phyloP scores from a whole-genome alignment of 805 yeast genomes.

The Candida chilensis region DNA sequence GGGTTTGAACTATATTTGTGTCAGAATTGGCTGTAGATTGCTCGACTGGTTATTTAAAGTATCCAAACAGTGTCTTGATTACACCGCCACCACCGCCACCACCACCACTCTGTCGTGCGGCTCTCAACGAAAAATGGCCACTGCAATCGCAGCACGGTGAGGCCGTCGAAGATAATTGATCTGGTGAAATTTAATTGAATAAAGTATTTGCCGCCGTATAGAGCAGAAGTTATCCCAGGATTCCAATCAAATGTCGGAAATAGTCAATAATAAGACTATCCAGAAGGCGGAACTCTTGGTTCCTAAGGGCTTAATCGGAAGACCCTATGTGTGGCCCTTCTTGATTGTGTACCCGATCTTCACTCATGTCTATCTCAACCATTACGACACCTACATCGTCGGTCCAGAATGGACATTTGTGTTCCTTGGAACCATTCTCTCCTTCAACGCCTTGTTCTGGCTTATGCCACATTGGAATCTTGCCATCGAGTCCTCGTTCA shows the following conservation, averaged over 20 bases:
- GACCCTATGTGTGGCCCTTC: slow-evolving; percentile 84
- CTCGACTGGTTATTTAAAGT: too few relatives aligned
- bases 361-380: slow-evolving; percentile 48
- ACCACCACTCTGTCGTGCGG: too few relatives aligned
- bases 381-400: slow-evolving; percentile 74
- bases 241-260: slow-evolving; percentile 16
- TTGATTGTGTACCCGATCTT: slow-evolving; percentile 69
- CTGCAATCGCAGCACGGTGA: neutral
- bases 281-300: slow-evolving; percentile 65
- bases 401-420: slow-evolving; percentile 97
- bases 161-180: neutral
- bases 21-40: too few relatives aligned
- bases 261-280: slow-evolving; percentile 69
- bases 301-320: slow-evolving; percentile 47
- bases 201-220: neutral
- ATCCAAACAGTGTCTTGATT: too few relatives aligned
- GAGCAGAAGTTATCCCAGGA: neutral
- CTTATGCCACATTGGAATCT: slow-evolving; percentile 94
- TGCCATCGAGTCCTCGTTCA: slow-evolving; percentile 57
- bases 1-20: neutral
- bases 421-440: slow-evolving; percentile 61
- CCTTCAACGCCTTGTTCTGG: slow-evolving; percentile 70
- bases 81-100: too few relatives aligned
- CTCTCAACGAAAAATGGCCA: neutral
- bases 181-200: neutral